Evolutionary conservation across 78 protist species (phyloP).

Genomic region (Dictyostelium citrinum): DNA sequence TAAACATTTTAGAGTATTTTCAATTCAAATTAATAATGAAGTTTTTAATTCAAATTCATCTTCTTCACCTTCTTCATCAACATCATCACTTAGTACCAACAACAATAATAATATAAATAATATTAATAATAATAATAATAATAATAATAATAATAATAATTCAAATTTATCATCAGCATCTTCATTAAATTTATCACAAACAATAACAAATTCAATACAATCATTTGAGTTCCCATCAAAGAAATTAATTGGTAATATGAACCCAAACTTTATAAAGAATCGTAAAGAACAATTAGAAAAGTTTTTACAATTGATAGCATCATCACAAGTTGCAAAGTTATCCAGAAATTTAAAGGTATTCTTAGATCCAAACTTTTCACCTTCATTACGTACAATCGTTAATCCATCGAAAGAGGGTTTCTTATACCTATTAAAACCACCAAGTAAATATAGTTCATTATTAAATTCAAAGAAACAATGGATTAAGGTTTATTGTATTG

Average conservation of each 20-base stretch:
- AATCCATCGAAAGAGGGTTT: conserved; percentile 54
- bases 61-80: background rate
- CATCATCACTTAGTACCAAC: too few species aligned
- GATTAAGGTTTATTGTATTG: conserved; percentile 43
- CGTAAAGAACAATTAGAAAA: conserved; percentile 21
- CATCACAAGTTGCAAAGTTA: conserved; percentile 11
- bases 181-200: background rate
- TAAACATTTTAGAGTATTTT: conserved; percentile 65
- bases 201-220: background rate
- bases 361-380: conserved; percentile 58
- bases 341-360: conserved; percentile 61
- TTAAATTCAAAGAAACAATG: conserved; percentile 4
- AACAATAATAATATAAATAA: too few species aligned
- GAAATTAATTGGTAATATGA: conserved; percentile 68
- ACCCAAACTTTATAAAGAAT: conserved; percentile 42
- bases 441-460: background rate
- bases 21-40: conserved; percentile 37
- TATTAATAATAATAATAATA: too few species aligned
- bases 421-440: background rate
- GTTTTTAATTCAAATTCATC: background rate
- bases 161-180: background rate
- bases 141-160: too few species aligned
- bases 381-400: conserved; percentile 13
- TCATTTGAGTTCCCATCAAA: conserved; percentile 65
- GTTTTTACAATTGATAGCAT: conserved; percentile 10